Base-by-base conservation (phyloP, 164 flowering plant genomes). In the Magnolia changhungtana region DNA sequence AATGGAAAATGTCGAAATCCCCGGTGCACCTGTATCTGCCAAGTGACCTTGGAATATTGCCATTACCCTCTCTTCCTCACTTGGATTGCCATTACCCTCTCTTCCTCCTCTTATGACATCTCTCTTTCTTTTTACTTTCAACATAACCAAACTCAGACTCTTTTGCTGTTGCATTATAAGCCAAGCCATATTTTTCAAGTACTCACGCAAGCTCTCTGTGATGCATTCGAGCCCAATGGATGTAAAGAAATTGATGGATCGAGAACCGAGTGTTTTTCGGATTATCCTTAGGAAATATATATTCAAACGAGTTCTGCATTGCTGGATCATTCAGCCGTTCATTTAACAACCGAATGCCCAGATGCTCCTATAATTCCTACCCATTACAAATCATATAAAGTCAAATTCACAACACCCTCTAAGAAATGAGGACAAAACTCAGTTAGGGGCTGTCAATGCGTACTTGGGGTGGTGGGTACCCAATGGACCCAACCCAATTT, bases 151-250 rank as follows among this genome's bases (percentile, higher is more conserved):
- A 29, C 50, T 65, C 37, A 1, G 85, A 78, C 7, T 76, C 61
- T 91, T 85, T 55, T 90, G 92, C 72, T 93, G 97, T 78, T 93
- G 95, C 99, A 95, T 93, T 27, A 93, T 95, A 1, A 93, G 90
- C 10, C 95, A 83, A 0, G 97, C 96, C 97, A 95, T 95, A 72
- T 93, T 92, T 83, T 94, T 92, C 78, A 96, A 75, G 78, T 91
- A 94, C 80, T 96, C 98, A 1, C 98, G 88, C 74, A 96, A 69
- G 67, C 89, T 92, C 76, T 94, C 97, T 6, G 97, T 94, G 71
- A 94, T 89, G 58, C 99, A 97, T 75, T 97, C 97, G 67, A 94
- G 92, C 37, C 99, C 98, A 78, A 94, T 92, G 52, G 99, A 96
- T 8, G 98, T 96, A 76, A 96, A 96, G 76, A 96, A 96, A 80